phyloP scores from a whole-genome alignment of 495 filamentous ascomycete species.

The Pseudevernia furfuracea region DNA sequence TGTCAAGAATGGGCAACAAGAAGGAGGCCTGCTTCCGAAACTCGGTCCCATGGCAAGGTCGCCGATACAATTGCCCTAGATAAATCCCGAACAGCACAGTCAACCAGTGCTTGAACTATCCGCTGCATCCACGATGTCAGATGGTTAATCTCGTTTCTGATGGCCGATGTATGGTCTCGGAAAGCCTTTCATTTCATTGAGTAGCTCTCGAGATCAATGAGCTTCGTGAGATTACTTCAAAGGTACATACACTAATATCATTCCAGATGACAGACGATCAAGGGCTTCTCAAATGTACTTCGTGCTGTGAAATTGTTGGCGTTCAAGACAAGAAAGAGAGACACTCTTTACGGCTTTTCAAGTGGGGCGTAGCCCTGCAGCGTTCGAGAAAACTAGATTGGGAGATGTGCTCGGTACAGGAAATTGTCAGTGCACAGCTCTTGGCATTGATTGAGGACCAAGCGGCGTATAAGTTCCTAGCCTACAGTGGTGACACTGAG shows the following conservation, averaged over 20 bases:
- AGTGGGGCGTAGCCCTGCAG: slow-evolving; percentile 40
- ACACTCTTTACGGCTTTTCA: slow-evolving; percentile 41
- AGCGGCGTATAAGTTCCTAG: slow-evolving; percentile 41
- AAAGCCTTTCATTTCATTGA: slow-evolving; percentile 24
- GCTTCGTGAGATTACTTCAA: slow-evolving; percentile 19
- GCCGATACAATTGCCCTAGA: slow-evolving; percentile 95
- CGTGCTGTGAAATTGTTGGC: slow-evolving; percentile 41
- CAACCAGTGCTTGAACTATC: slow-evolving; percentile 13
- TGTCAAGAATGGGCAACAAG: slow-evolving; percentile 59
- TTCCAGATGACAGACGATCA: slow-evolving; percentile 16
- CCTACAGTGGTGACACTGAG: slow-evolving; percentile 31
- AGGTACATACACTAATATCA: slow-evolving; percentile 26
- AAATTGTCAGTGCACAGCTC: slow-evolving; percentile 45
- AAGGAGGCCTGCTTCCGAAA: slow-evolving; percentile 59
- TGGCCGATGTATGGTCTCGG: slow-evolving; percentile 1
- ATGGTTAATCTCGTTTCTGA: slow-evolving; percentile 14
- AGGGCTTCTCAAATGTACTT: slow-evolving; percentile 33
- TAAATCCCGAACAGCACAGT: slow-evolving; percentile 14
- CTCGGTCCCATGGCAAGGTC: slow-evolving; percentile 53
- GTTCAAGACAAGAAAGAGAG: slow-evolving; percentile 35
- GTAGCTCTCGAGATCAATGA: slow-evolving; percentile 15
- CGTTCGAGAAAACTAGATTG: slow-evolving; percentile 22
- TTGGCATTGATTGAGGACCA: slow-evolving; percentile 44
- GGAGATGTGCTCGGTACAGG: slow-evolving; percentile 42
- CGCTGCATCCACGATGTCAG: slow-evolving; percentile 9